Evolutionary conservation across 2,329 filamentous ascomycete species (phyloP), one percentile per base, ranked within the genome.

Genomic region (Epichloe glyceriae): DNA sequence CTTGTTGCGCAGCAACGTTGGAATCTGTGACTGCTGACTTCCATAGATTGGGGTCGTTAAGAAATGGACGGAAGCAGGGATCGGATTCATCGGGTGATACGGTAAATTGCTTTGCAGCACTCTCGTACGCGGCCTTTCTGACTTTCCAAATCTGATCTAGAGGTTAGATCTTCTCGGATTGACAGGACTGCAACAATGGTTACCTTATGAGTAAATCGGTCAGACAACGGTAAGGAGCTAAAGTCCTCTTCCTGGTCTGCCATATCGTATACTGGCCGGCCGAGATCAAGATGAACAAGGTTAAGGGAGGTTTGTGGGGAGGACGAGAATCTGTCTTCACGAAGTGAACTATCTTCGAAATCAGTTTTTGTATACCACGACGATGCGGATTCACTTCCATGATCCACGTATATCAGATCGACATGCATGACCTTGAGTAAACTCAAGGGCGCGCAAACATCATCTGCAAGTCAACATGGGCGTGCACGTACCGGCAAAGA

Each of bases 1-100:
- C 94, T 69, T 94, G 85, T 67, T 98, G 93, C 35, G 94, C 93
- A 17, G 91, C 93, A 52, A 98, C 93, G 61, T 98, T 98, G 50
- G 90, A 93, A 68, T 98, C 93, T 60, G 83, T 82, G 6, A 93
- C 91, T 1, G 90, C 93, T 37, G 82, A 84, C 67, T 97, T 97
- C 91, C 89, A 96, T 54, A 98, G 67, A 55, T 82, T 73, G 1
- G 89, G 76, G 58, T 98, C 93, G 64, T 86, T 82, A 54, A 93
- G 70, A 62, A 97, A 98, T 1, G 91, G 88, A 59, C 82, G 79
- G 61, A 98, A 96, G 37, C 83, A 83, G 12, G 89, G 83, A 64
- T 94, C 86, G 59, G 82, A 79, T 65, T 97, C 91, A 69, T 90
- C 85, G 54, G 88, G 83, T 5, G 90, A 88, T 52, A 80, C 74